Evolutionary conservation across 208 protist species (phyloP), one percentile per base, ranked within the genome.

Genomic region (Borovskyia barvae): DNA sequence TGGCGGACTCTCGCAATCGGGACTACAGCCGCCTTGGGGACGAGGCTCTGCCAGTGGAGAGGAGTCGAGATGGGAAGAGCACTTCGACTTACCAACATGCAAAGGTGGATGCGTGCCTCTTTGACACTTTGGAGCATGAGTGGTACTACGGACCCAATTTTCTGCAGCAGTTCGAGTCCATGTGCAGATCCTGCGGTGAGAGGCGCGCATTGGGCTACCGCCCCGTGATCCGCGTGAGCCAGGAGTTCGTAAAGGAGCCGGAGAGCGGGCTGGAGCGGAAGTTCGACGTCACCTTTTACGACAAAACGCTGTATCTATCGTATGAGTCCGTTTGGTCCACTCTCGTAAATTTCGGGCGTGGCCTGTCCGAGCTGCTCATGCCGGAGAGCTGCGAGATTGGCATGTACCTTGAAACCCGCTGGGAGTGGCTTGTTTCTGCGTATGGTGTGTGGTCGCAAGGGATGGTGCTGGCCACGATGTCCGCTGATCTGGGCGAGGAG

Each of bases 361-460:
- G 84, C 17, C 62, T 94, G 24, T 28, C 22, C 22, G 64, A 80
- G 61, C 39, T 87, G 55, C 76, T 64, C 29, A 37, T 87, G 12
- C 3, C 55, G n/a, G 37, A 35, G 14, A 65, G 70, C 47, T 53
- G 59, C 42, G 66, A 67, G 42, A 49, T 92, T 19, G 83, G 70
- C 19, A 56, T 94, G 4, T 92, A 82, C 55, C 82, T 90, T 28
- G 85, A 94, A 8, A 92, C 88, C n/a, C 82, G 85, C 63, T 94
- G 83, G 82, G 82, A 94, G 72, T 94, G 85, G 85, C 64, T 89
- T 19, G 74, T 63, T 22, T 76, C 70, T 9, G 60, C 85, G 42
- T 61, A 85, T 20, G 80, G 80, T 35, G 54, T 85, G 32, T 93
- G 85, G 84, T 73, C 83, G 12, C 81, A 85, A 30, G 53, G 56